Base-by-base conservation (phyloP, 2,329 filamentous ascomycete species). In the Fusarium annulatum region DNA sequence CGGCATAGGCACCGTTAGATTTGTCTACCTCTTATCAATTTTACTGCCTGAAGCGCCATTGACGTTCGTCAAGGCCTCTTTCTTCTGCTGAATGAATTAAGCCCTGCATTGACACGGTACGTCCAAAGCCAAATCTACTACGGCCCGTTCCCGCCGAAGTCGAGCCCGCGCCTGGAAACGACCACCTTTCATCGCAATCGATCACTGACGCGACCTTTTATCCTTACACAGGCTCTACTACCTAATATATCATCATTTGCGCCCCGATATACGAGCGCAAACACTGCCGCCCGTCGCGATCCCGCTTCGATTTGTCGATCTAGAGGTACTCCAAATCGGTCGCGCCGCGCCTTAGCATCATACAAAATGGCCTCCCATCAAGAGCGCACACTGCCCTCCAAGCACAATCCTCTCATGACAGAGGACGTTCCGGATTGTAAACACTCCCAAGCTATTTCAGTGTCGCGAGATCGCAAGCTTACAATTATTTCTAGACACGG, bases 371-470 rank as follows among this genome's bases (percentile, higher is more conserved):
- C 80, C 43, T 73, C 78, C 52, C 76, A 79, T 23, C 79, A 70
- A 57, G 75, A 76, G 64, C 79, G 89, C 81, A 82, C 80, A 53
- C 85, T 94, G 72, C 92, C 92, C 39, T 83, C 84, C 76, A 86
- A 86, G 83, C 86, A 87, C 79, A 94, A 94, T 81, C 91, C 89
- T 73, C 86, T 93, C 71, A 88, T 94, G 82, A 86, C 88, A 33
- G 88, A 91, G 68, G 87, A 89, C 74, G 85, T 91, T 61, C 92
- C 92, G 60, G 79, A 85, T 58, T 89, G 92, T 94, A 92, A 76
- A 53, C 61, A 61, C 30, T 43, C 51, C 62, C 53, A 52, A 45
- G 10, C 59, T 42, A 30, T 64, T 36, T 58, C 42, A 56, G 56
- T 71, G n/a, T 57, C 59, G 61, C 65, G 59, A 64, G 60, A 67